Base-by-base conservation (phyloP, 2,329 filamentous ascomycete genomes). In the Dactylellina leptospora region DNA sequence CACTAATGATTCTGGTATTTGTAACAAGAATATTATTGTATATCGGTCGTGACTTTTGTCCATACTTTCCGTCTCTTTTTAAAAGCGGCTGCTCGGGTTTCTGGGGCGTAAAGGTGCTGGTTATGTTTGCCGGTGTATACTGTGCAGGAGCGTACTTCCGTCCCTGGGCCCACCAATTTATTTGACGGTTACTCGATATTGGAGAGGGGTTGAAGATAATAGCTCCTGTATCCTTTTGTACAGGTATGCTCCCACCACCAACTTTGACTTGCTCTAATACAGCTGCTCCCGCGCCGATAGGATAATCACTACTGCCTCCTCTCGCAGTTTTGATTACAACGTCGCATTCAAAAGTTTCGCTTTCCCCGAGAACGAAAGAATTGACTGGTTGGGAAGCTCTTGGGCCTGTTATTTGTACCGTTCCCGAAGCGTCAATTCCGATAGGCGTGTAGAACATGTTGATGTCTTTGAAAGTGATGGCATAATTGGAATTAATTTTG, bases 1-100 rank as follows among this genome's bases (percentile, higher is more conserved):
- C 90, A 75, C 90, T 93, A 77, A 96, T 81, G 55, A 23, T 16
- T 30, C 13, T 22, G 13, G 36, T 40, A n/a, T 40, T 44, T 59
- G 36, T 74, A 75, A 28, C 20, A n/a, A 20, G 40, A 20, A 20
- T 45, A 25, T 2, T 44, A 4, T 0, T 6, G 36, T 40, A 9
- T 27, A 30, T 45, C 45, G 47, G 36, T 18, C 33, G 2, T 11
- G 40, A 45, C 28, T 62, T 54, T n/a, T 54, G 30, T 8, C 22
- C 30, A 20, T 62, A 62, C 2, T 44, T 33, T 6, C 48, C 48
- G 4, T 54, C 16, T 44, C 22, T 44, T 9, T 47, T 30, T 33
- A 53, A 25, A 10, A 33, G 13, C 16, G 47, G 38, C 23, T 62
- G 48, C n/a, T 25, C 30, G 36, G 20, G 47, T 13, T 45, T 54